phyloP scores from a whole-genome alignment of 306 rosid genomes.

The Vigna trinervia region DNA sequence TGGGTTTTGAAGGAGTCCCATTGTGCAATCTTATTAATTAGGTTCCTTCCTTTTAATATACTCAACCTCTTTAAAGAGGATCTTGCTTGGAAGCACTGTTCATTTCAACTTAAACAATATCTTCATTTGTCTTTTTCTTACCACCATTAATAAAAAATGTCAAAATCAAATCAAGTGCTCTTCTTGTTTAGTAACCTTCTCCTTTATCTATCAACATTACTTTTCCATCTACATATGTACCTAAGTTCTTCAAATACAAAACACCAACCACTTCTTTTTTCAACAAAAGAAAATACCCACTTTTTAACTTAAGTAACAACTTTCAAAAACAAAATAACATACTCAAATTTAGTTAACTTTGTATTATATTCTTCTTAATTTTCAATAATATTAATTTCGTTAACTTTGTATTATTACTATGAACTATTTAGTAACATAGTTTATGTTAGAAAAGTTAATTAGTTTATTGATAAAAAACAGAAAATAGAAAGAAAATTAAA shows the following conservation, averaged over 20 bases:
- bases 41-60: conserved; percentile 51
- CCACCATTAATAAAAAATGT: conserved; percentile 28
- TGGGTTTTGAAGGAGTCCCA: conserved; percentile 30
- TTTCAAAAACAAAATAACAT: too few species aligned
- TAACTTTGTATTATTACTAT: too few species aligned
- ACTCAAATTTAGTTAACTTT: too few species aligned
- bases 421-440: too few species aligned
- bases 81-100: conserved; percentile 61
- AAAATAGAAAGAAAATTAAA: background rate
- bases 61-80: conserved; percentile 29
- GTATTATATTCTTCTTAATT: too few species aligned
- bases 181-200: conserved; percentile 23
- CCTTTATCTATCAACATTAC: conserved; percentile 29
- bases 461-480: conserved; percentile 22
- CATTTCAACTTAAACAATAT: conserved; percentile 46
- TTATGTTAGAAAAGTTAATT: too few species aligned
- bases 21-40: conserved; percentile 34
- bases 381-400: too few species aligned
- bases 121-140: conserved; percentile 39
- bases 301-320: too few species aligned
- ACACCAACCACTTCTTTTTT: background rate
- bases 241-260: conserved; percentile 4
- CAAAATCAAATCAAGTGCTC: conserved; percentile 4
- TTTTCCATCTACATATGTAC: conserved; percentile 3
- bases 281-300: too few species aligned